Evolutionary conservation across 164 flowering plant species (phyloP), one percentile per base, ranked within the genome.

Genomic region (Tetracentron sinense): DNA sequence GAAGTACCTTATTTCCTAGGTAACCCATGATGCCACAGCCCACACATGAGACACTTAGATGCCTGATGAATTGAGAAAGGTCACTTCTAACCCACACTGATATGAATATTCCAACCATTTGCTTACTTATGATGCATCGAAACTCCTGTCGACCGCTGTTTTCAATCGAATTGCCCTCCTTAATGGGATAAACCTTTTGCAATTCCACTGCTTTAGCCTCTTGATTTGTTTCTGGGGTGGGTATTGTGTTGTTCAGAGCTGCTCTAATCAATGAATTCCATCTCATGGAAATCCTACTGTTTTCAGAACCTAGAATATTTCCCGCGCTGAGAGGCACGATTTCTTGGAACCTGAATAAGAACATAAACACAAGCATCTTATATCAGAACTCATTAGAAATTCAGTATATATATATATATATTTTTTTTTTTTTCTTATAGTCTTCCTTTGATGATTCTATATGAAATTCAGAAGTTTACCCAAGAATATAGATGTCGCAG

Each of bases 21-120:
- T 85, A 82, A 31, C 92, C 90, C 87, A 89, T 79, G 78, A 86
- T 72, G 61, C 96, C 96, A 75, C 92, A 85, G 15, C 92, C 90
- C 2, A 89, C 82, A 38, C 90, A 83, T 1, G 92, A 86, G 54
- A 86, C 89, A 42, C 78, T 79, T 8, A 79, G 79, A 68, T 79
- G 69, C 38, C 68, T 63, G 61, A 89, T 58, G 62, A 71, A 77
- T 7, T 69, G 74, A 53, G 67, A 71, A 30, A 86, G 83, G 29
- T 68, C 72, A 17, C 62, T 77, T 56, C 87, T 65, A n/a, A 77
- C 80, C 96, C 96, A 89, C 19, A 86, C 78, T 3, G 90, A 79
- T 46, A 85, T 76, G 22, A 81, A 59, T 28, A 86, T 74, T 48
- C 96, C 96, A 0, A 89, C 96, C 96, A 89, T 89, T 66, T 86